These are phyloP conservation scores for Phoma sp. DNA, from an alignment of 2,329 filamentous ascomycete genomes.

Conservation along the genomic window DNA sequence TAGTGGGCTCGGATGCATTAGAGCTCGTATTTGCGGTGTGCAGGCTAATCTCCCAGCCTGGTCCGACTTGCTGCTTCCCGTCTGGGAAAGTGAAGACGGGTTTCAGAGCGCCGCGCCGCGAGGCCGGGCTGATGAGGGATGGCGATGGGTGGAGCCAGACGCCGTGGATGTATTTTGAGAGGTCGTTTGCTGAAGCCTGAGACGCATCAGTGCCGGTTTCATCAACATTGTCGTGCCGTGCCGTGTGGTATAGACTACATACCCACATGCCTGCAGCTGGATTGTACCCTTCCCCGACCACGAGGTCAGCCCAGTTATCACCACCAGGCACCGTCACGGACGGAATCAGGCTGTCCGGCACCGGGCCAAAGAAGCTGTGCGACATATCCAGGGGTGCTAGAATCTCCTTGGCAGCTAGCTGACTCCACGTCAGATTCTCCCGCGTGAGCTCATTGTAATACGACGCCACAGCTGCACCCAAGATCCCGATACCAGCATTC, in stretches of 20 bases:
- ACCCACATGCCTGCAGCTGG: constrained; percentile 42
- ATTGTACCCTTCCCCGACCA: constrained; percentile 38
- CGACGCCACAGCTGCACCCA: constrained; percentile 31
- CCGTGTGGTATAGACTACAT: not conserved
- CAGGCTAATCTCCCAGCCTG: constrained; percentile 40
- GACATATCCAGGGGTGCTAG: constrained; percentile 27
- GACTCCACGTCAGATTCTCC: constrained; percentile 29
- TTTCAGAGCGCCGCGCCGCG: constrained; percentile 33
- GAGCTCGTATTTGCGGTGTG: constrained; percentile 18
- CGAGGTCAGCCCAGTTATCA: constrained; percentile 34
- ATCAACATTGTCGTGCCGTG: too few species aligned
- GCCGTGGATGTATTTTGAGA: constrained; percentile 30
- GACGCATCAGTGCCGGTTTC: not conserved
- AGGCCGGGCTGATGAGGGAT: constrained; percentile 30
- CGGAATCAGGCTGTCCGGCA: constrained; percentile 17
- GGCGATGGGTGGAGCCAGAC: constrained; percentile 35
- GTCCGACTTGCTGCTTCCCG: constrained; percentile 35
- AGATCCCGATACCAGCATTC: constrained; percentile 36
- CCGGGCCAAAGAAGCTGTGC: constrained; percentile 11
- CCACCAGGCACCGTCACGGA: constrained; percentile 34
- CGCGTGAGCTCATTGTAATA: constrained; percentile 32
- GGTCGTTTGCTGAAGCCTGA: constrained; percentile 38
- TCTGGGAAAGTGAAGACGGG: constrained; percentile 32
- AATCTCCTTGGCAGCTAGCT: constrained; percentile 27
- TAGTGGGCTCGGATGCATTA: constrained; percentile 6